phyloP scores from a whole-genome alignment of 2,329 filamentous ascomycete genomes.

The Cladorrhinum sp. region DNA sequence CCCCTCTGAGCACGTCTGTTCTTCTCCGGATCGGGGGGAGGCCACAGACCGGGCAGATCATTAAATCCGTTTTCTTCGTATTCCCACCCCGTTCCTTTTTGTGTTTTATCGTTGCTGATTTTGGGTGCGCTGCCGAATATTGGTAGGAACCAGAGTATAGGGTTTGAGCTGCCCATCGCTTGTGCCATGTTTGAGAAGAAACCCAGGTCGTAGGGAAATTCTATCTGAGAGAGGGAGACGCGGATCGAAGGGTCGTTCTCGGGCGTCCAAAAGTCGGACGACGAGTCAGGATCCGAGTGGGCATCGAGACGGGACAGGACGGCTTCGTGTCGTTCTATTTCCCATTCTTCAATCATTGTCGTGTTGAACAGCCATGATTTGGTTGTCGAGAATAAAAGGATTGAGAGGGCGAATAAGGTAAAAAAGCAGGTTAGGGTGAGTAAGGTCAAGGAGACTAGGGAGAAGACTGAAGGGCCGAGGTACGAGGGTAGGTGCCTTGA shows the following conservation, averaged over 20 bases:
- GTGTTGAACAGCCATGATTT: constrained; percentile 65
- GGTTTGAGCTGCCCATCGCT: constrained; percentile 69
- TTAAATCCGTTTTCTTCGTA: constrained; percentile 80
- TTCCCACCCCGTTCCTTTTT: constrained; percentile 50
- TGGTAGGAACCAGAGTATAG: constrained; percentile 67
- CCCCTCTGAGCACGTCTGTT: constrained; percentile 41
- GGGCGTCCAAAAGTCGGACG: constrained; percentile 22
- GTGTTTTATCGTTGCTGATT: constrained; percentile 37
- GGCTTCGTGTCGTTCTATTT: constrained; percentile 61
- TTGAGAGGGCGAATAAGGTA: constrained; percentile 58
- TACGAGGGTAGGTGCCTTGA: constrained; percentile 68
- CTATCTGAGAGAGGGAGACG: constrained; percentile 55
- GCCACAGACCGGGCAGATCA: constrained; percentile 58
- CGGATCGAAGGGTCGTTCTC: constrained; percentile 43
- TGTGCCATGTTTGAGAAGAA: constrained; percentile 71
- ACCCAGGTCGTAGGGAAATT: constrained; percentile 81
- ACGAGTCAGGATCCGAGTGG: constrained; percentile 6
- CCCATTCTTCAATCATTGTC: constrained; percentile 81
- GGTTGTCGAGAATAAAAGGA: constrained; percentile 63
- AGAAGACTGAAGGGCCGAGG: constrained; percentile 62
- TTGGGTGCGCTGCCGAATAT: constrained; percentile 51
- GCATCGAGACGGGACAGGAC: constrained; percentile 45
- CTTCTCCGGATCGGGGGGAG: constrained; percentile 62
- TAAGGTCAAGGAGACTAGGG: constrained; percentile 60
- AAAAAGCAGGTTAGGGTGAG: constrained; percentile 57